These are phyloP conservation scores for Cordyceps fumosorosea DNA, from an alignment of 2,329 filamentous ascomycete species.

Conservation along the genomic window DNA sequence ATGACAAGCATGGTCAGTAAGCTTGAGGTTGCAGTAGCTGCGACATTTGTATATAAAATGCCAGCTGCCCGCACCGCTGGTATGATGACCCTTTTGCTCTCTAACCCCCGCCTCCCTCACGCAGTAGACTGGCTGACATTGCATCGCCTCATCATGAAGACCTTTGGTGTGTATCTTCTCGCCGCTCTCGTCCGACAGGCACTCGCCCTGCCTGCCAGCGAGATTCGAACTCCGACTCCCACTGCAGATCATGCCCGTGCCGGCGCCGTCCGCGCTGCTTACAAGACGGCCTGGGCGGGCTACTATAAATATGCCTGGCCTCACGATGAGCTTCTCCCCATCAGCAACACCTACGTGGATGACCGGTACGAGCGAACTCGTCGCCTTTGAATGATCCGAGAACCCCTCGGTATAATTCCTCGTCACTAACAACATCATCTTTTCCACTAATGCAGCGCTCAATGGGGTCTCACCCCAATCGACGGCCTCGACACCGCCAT, in stretches of 20 bases:
- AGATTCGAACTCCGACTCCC: constrained; percentile 8
- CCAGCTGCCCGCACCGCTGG: background rate
- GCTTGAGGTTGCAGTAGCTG: background rate
- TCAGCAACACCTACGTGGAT: constrained; percentile 58
- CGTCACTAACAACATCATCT: no score
- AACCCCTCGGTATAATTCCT: background rate
- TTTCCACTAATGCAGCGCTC: constrained; percentile 48
- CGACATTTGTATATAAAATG: background rate
- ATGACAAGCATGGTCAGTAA: no score
- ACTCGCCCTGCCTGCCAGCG: constrained; percentile 2
- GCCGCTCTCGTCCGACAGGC: background rate
- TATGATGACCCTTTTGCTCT: background rate
- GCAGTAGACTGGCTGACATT: background rate
- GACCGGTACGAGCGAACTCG: constrained; percentile 50
- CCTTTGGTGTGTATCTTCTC: background rate
- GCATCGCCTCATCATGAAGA: constrained; percentile 6
- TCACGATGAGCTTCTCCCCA: constrained; percentile 66
- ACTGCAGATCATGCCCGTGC: constrained; percentile 8
- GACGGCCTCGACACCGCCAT: constrained; percentile 76
- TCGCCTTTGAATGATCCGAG: no score
- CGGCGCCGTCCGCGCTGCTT: constrained; percentile 39
- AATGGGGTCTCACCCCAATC: constrained; percentile 77
- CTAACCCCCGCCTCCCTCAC: background rate
- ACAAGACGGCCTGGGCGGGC: constrained; percentile 64
- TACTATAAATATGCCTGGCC: constrained; percentile 72